phyloP scores from a whole-genome alignment of 495 filamentous ascomycete species.

The Aspergillus ellipticus region DNA sequence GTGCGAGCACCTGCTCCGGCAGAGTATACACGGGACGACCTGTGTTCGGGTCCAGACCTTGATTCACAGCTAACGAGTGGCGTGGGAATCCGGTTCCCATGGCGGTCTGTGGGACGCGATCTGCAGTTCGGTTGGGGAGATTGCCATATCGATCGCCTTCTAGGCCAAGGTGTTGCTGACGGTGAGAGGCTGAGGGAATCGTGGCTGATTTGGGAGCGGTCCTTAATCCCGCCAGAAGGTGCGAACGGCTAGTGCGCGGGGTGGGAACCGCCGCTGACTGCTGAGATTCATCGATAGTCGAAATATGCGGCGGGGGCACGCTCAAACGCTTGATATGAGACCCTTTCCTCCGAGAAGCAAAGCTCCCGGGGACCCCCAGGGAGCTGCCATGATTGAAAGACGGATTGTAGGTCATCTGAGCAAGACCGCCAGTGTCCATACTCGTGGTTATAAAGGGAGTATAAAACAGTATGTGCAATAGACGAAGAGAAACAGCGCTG shows the following conservation, averaged over 20 bases:
- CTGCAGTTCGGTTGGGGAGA: conserved; percentile 33
- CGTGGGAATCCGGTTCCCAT: conserved; percentile 56
- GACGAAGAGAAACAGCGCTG: conserved; percentile 19
- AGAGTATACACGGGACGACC: conserved; percentile 60
- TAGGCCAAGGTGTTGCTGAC: conserved; percentile 47
- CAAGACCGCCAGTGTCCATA: conserved; percentile 98
- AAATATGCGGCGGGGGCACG: conserved; percentile 56
- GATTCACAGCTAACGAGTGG: conserved; percentile 44
- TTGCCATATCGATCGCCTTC: conserved; percentile 44
- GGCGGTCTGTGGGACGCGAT: conserved; percentile 60
- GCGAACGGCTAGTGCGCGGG: conserved; percentile 89
- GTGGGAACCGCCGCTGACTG: conserved; percentile 55
- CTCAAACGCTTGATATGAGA: conserved; percentile 81
- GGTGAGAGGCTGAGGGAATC: conserved; percentile 60
- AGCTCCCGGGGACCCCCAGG: conserved; percentile 70
- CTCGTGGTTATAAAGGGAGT: conserved; percentile 49
- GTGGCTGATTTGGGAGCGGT: conserved; percentile 87
- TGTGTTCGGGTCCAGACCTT: conserved; percentile 33
- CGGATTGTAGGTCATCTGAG: conserved; percentile 96
- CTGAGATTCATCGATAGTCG: conserved; percentile 63
- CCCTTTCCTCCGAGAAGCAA: conserved; percentile 79
- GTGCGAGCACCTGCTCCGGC: conserved; percentile 82
- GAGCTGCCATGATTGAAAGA: conserved; percentile 59
- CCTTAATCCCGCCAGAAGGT: conserved; percentile 87
- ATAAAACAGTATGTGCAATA: conserved; percentile 36